These are phyloP conservation scores for Tubosaeta brunneosetosa DNA, from an alignment of 768 basidiomycete species.

Conservation along the genomic window DNA sequence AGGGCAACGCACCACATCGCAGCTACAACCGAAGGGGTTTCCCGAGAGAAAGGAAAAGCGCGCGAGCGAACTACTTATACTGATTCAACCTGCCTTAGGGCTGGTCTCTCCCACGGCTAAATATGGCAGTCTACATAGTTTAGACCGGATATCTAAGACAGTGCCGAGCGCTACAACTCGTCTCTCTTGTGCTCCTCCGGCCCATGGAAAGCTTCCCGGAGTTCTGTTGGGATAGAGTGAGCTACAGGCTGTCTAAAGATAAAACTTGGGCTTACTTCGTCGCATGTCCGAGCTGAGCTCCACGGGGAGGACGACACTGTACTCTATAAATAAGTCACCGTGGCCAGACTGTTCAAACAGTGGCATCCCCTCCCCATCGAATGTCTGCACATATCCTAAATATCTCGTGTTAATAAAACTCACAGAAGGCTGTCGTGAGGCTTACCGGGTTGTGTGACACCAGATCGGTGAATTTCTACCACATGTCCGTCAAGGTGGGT, in stretches of 20 bases:
- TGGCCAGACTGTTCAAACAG: constrained; percentile 50
- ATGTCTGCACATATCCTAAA: constrained; percentile 78
- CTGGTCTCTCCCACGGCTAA: constrained; percentile 25
- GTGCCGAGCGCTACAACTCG: constrained; percentile 32
- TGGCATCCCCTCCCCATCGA: constrained; percentile 90
- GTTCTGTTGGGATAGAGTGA: constrained; percentile 38
- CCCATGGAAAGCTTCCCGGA: constrained; percentile 49
- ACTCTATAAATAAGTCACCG: constrained; percentile 91
- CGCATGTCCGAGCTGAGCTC: constrained; percentile 63
- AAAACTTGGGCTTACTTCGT: constrained; percentile 56
- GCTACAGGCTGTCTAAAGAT: neutral
- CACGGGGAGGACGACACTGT: constrained; percentile 83
- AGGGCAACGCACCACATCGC: constrained; percentile 6
- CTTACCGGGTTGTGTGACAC: constrained; percentile 89
- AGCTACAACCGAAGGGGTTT: constrained; percentile 31
- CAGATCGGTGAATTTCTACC: constrained; percentile 62
- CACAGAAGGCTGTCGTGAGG: neutral
- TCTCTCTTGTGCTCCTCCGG: constrained; percentile 32
- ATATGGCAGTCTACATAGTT: constrained; percentile 5
- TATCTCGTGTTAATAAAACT: neutral
- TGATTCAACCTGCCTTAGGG: constrained; percentile 21
- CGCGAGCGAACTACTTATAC: constrained; percentile 8
- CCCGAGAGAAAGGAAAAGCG: constrained; percentile 11
- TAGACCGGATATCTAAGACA: constrained; percentile 1
- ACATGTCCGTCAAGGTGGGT: constrained; percentile 88